Conservation (phyloP, 1,284 basidiomycete genomes). For the Meira miltonrushii region DNA sequence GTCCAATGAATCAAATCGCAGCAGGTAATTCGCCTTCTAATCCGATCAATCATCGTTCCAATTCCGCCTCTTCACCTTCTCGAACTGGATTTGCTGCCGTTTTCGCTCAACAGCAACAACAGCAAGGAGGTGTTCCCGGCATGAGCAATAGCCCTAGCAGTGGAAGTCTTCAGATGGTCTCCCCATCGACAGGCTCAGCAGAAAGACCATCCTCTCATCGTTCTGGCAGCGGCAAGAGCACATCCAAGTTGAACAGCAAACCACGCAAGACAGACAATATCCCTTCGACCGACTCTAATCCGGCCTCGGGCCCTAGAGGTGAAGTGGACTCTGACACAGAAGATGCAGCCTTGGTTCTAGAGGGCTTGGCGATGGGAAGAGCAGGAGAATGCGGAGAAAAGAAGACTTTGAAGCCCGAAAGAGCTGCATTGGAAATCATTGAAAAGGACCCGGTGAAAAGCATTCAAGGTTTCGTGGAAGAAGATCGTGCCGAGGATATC, state of each 20-base stretch:
- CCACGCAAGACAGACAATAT: constrained; percentile 9
- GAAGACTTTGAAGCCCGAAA: background rate
- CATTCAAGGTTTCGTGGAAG: constrained; percentile 12
- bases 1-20: background rate
- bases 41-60: background rate
- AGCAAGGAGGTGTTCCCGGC: background rate
- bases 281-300: constrained; percentile 1
- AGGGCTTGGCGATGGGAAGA: constrained; percentile 41
- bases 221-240: background rate
- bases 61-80: background rate
- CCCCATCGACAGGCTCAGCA: too few species aligned
- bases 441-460: background rate
- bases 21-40: background rate
- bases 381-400: background rate
- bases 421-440: constrained; percentile 6
- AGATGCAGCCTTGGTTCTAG: constrained; percentile 45
- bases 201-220: background rate
- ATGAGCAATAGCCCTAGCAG: background rate
- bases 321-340: constrained; percentile 46
- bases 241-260: background rate
- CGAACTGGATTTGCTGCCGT: background rate
- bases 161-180: background rate
- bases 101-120: background rate
- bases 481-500: constrained; percentile 6
- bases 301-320: background rate